Evolutionary conservation across 768 basidiomycete genomes (phyloP), one percentile per base, ranked within the genome.

Genomic region (Boletus subcaerulescens): DNA sequence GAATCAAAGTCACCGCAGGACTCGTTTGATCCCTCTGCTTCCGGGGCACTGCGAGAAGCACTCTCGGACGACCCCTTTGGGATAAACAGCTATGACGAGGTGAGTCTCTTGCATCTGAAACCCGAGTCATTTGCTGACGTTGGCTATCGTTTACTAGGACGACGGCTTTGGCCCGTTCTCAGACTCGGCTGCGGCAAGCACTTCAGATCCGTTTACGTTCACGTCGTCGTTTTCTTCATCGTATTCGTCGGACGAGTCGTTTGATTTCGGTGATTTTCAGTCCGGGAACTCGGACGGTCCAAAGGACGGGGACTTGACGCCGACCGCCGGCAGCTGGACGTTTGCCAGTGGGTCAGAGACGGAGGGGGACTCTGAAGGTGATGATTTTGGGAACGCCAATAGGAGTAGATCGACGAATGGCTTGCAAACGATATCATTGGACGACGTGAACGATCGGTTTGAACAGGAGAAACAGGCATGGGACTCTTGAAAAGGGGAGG

Each of bases 161-260:
- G 87, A 87, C 52, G 78, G 73, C n/a, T 89, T 90, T 67, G 91
- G 90, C 3, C 89, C 91, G 7, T 92, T 93, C 72, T 84, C 89
- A 2, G 88, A 90, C 65, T 65, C 83, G 2, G 77, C 83, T 1
- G 77, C 79, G 1, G 63, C 76, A 0, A 71, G 72, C 39, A 71
- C 76, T 31, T 62, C 77, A 17, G 78, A 86, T 55, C 80, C 80
- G 1, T 89, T 90, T 69, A 81, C 66, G 6, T 75, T 77, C 51
- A 55, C 74, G 3, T 66, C 75, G 2, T 62, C 62, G 0, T 82
- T 82, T 58, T 73, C 77, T 5, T 79, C 81, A 1, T 77, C 80
- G 3, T 80, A 83, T 55, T 80, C 84, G 0, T 86, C 87, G 33
- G 89, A 89, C 45, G 76, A 80, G 5, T 80, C 87, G 10, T 91